Evolutionary conservation across 192 early-diverging fungal genomes (phyloP).

Genomic region (Coemansia sp.): DNA sequence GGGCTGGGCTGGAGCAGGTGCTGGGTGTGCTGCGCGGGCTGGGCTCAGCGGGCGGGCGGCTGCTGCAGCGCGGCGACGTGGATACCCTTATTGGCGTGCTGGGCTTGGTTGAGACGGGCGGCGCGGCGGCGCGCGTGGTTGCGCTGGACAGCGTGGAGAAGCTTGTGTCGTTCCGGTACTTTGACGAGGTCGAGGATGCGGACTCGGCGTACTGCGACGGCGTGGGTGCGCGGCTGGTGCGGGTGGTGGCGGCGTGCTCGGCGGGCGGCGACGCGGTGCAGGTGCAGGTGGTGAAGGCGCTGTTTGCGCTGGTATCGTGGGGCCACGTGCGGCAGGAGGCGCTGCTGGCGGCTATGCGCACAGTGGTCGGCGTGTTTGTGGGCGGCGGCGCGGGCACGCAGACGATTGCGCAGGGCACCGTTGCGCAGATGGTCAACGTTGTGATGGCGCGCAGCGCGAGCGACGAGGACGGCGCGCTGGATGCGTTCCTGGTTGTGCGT

Average conservation of each 20-base stretch:
- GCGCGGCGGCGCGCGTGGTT: slow-evolving; percentile 54
- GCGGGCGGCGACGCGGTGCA: slow-evolving; percentile 83
- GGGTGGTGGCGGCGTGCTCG: slow-evolving; percentile 75
- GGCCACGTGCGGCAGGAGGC: slow-evolving; percentile 70
- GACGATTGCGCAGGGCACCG: slow-evolving; percentile 81
- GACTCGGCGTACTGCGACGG: neutral
- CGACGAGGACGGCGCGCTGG: slow-evolving; percentile 51
- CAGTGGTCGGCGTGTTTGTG: slow-evolving; percentile 86
- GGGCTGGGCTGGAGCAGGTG: slow-evolving; percentile 53
- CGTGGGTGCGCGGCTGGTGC: slow-evolving; percentile 55
- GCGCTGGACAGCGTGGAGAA: slow-evolving; percentile 84
- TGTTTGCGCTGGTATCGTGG: slow-evolving; percentile 77
- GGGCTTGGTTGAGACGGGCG: slow-evolving; percentile 65
- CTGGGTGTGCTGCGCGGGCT: slow-evolving; percentile 18
- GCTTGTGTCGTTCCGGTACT: slow-evolving; percentile 65
- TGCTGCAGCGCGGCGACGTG: slow-evolving; percentile 20
- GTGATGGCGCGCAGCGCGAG: slow-evolving; percentile 69
- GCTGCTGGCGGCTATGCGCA: slow-evolving; percentile 77
- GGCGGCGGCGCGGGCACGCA: slow-evolving; percentile 73
- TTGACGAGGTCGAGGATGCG: slow-evolving; percentile 37
- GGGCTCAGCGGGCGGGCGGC: slow-evolving; percentile 9
- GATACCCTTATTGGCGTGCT: slow-evolving; percentile 65
- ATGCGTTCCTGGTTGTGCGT: slow-evolving; percentile 82
- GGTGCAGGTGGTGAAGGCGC: slow-evolving; percentile 88
- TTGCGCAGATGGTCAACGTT: slow-evolving; percentile 86